These are phyloP conservation scores for Cydonia oblonga DNA, from an alignment of 331 rosid species.

Conservation along the genomic window DNA sequence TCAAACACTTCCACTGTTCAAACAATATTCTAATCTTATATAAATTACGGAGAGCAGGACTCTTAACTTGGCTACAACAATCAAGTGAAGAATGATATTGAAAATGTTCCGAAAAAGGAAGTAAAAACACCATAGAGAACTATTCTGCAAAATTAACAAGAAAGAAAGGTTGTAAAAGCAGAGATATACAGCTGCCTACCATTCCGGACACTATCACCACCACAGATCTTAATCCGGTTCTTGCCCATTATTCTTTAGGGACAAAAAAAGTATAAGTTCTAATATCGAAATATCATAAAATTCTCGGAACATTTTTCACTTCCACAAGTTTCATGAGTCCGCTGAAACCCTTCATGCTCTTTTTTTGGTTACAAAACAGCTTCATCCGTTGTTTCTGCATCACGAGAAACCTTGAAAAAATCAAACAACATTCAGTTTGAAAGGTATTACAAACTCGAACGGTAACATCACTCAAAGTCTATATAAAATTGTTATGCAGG, in stretches of 20 bases:
- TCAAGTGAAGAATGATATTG: neutral
- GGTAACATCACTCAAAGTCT: too few species aligned
- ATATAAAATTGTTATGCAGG: too few species aligned
- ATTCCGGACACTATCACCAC: slow-evolving; percentile 29
- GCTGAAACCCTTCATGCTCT: neutral
- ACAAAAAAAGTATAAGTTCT: neutral
- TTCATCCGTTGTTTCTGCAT: slow-evolving; percentile 1
- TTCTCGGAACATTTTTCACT: slow-evolving; percentile 4
- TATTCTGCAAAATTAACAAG: slow-evolving; percentile 15
- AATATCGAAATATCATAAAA: slow-evolving; percentile 3
- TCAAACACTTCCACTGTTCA: neutral
- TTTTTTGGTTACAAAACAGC: too few species aligned
- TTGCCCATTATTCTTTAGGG: slow-evolving; percentile 28
- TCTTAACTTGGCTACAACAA: neutral
- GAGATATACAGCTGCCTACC: slow-evolving; percentile 23
- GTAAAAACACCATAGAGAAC: slow-evolving; percentile 2
- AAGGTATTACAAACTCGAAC: too few species aligned
- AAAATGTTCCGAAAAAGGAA: slow-evolving; percentile 1
- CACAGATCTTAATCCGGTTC: slow-evolving; percentile 19
- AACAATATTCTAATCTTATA: neutral
- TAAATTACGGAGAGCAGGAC: neutral
- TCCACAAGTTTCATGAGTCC: slow-evolving; percentile 6
- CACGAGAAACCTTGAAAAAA: slow-evolving; percentile 3
- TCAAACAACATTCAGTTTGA: neutral
- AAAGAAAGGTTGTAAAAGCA: slow-evolving; percentile 14